Evolutionary conservation across 2,329 filamentous ascomycete genomes (phyloP).

Genomic region (Nemania sp.): DNA sequence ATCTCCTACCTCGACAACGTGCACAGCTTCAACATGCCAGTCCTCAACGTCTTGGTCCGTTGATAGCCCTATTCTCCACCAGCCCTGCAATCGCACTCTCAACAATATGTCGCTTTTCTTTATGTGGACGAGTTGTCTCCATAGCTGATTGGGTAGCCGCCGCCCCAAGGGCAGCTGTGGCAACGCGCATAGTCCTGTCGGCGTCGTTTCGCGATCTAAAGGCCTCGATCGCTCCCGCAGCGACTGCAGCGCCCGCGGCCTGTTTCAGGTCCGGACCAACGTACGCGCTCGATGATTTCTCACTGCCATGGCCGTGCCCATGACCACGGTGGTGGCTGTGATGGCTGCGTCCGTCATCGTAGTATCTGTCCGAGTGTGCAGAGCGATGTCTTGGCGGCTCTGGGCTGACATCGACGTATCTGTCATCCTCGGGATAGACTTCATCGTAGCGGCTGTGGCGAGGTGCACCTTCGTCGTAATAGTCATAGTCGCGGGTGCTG

Average conservation of each 20-base stretch:
- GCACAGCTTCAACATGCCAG: too few species aligned
- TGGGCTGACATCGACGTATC: background rate
- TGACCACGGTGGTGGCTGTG: background rate
- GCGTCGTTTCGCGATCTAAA: slow-evolving; percentile 28
- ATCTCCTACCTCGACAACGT: too few species aligned
- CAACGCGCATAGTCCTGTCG: slow-evolving; percentile 28
- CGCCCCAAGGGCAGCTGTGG: slow-evolving; percentile 35
- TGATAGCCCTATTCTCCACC: slow-evolving; percentile 34
- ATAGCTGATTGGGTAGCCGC: slow-evolving; percentile 33
- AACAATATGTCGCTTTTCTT: slow-evolving; percentile 28
- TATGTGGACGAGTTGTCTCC: slow-evolving; percentile 3
- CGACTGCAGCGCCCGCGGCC: slow-evolving; percentile 31
- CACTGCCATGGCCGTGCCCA: background rate
- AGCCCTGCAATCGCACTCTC: slow-evolving; percentile 35
- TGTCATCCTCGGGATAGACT: background rate
- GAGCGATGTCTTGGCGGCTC: slow-evolving; percentile 13
- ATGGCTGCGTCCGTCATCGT: slow-evolving; percentile 5
- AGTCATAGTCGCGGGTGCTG: too few species aligned
- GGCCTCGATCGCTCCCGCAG: slow-evolving; percentile 33
- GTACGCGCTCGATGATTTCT: too few species aligned
- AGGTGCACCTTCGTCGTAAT: too few species aligned
- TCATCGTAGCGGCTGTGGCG: slow-evolving; percentile 14
- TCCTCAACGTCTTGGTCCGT: slow-evolving; percentile 27
- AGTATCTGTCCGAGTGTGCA: slow-evolving; percentile 10
- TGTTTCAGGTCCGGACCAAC: slow-evolving; percentile 28